Conservation (phyloP, 83 land plant species). For the Picea abies region DNA sequence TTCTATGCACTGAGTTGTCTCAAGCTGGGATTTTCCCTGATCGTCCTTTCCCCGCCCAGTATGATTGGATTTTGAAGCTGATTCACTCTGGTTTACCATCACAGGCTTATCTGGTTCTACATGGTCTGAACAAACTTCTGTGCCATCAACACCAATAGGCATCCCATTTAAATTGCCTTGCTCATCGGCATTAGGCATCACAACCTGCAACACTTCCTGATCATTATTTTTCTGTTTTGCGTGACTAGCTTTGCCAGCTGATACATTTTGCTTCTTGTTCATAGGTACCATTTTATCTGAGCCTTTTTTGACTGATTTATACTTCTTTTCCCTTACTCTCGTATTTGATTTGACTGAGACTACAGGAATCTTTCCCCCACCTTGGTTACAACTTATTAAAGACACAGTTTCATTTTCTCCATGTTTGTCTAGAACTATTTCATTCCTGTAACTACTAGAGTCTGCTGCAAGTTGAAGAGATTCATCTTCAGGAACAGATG, state of each 20-base stretch:
- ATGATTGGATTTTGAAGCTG: background rate
- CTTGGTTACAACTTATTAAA: background rate
- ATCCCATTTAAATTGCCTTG: background rate
- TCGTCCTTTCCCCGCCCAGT: background rate
- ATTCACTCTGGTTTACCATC: background rate
- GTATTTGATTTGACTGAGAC: background rate
- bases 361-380: background rate
- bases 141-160: background rate
- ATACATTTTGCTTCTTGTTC: background rate
- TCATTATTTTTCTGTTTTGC: background rate
- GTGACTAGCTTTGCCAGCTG: background rate
- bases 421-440: background rate
- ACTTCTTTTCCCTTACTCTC: background rate
- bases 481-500: background rate
- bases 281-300: background rate
- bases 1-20: background rate
- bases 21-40: background rate
- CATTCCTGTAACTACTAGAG: background rate
- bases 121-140: background rate
- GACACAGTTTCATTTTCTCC: background rate
- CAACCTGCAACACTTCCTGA: background rate
- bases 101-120: background rate
- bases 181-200: conserved; percentile 2
- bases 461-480: background rate
- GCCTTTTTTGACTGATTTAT: background rate